These are phyloP conservation scores for Salvia splendens DNA, from an alignment of 257 asterid species.

Conservation along the genomic window DNA sequence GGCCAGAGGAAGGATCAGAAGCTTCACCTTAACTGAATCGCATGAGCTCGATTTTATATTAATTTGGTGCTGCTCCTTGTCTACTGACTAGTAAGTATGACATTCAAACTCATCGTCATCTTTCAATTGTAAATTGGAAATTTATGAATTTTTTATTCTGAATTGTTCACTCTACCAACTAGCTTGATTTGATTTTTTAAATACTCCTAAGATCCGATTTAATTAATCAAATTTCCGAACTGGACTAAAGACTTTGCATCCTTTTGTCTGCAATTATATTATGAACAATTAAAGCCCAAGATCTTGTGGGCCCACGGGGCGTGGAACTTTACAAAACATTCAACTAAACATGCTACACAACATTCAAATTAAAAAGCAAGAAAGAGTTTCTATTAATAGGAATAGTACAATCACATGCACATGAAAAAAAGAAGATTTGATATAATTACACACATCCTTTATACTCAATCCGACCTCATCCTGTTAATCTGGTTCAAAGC, in stretches of 20 bases:
- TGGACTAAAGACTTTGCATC: too few species aligned
- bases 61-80: too few species aligned
- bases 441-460: not conserved
- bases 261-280: too few species aligned
- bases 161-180: not conserved
- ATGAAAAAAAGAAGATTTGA: not conserved
- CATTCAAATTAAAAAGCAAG: slow-evolving; percentile 11
- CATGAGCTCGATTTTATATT: not conserved
- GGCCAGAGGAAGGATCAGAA: slow-evolving; percentile 24
- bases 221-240: not conserved
- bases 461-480: slow-evolving; percentile 64
- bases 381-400: slow-evolving; percentile 31
- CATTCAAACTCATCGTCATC: too few species aligned
- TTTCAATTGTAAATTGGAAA: not conserved
- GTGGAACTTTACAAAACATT: too few species aligned
- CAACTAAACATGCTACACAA: too few species aligned
- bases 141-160: too few species aligned
- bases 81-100: too few species aligned
- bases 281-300: too few species aligned
- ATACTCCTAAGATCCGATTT: too few species aligned
- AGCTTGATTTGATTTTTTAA: too few species aligned
- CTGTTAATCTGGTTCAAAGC: slow-evolving; percentile 87
- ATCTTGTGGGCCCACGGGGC: too few species aligned
- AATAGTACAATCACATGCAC: slow-evolving; percentile 33
- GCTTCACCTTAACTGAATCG: not conserved